Percentiles rank a stretch among this genome's conserved stretches.
Evolutionary conservation across 2,329 filamentous ascomycete genomes (phyloP).

Genomic region (Phialemoniopsis sp.): DNA sequence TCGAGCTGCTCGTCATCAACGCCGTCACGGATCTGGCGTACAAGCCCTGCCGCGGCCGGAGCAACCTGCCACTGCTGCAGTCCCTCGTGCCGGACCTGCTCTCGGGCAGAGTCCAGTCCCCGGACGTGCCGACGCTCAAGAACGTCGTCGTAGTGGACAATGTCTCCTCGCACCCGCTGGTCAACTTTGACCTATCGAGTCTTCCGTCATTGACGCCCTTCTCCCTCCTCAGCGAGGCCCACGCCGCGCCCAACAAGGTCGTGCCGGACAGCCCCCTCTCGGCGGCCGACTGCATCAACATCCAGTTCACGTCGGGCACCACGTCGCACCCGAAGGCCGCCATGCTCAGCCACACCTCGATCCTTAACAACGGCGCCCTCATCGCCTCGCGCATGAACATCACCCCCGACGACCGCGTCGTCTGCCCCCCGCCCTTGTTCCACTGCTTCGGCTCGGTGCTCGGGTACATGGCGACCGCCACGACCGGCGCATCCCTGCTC

Average conservation of each 20-base stretch:
- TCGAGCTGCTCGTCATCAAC: constrained; percentile 75
- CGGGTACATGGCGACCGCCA: constrained; percentile 94
- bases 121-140: constrained; percentile 63
- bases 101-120: constrained; percentile 25
- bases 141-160: constrained; percentile 80
- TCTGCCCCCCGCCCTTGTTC: constrained; percentile 83
- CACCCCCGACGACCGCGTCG: constrained; percentile 67
- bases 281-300: constrained; percentile 76
- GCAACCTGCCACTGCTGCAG: constrained; percentile 44
- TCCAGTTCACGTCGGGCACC: constrained; percentile 96
- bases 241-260: constrained; percentile 18
- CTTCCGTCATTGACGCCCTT: constrained; percentile 39
- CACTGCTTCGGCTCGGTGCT: constrained; percentile 88
- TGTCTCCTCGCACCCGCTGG: constrained; percentile 41
- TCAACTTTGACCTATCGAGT: constrained; percentile 30
- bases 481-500: constrained; percentile 71
- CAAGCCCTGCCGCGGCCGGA: constrained; percentile 48
- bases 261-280: constrained; percentile 41
- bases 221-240: constrained; percentile 24
- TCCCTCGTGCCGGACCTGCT: constrained; percentile 38
- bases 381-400: constrained; percentile 86
- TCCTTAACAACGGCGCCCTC: constrained; percentile 86
- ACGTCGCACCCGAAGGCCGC: constrained; percentile 89
- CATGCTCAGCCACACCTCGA: constrained; percentile 78
- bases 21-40: constrained; percentile 81